phyloP scores from a whole-genome alignment of 345 rosid genomes.

The Murraya koenigii region DNA sequence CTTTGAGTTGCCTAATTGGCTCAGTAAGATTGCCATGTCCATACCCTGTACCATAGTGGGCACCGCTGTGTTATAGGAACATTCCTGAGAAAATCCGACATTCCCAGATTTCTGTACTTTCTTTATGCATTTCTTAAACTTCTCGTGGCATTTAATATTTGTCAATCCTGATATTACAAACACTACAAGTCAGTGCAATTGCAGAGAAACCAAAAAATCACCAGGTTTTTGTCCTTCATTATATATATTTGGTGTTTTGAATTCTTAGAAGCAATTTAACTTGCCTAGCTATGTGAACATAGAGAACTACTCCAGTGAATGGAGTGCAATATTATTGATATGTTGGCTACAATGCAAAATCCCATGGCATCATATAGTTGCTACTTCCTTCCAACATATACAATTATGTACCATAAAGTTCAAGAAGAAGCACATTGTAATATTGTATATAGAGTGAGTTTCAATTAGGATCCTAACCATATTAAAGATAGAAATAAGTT shows the following conservation, averaged over 20 bases:
- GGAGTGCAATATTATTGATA: background rate
- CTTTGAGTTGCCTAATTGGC: slow-evolving; percentile 56
- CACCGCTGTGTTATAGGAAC: slow-evolving; percentile 64
- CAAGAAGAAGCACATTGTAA: background rate
- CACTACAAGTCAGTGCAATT: background rate
- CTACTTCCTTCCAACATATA: background rate
- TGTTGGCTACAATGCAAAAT: background rate
- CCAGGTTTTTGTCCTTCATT: background rate
- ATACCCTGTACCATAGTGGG: slow-evolving; percentile 84
- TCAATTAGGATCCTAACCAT: no score
- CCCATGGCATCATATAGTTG: background rate
- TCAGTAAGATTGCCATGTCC: slow-evolving; percentile 74
- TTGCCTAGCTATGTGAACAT: background rate
- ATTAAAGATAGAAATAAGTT: no score
- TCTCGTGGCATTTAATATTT: slow-evolving; percentile 62
- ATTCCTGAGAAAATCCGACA: slow-evolving; percentile 59
- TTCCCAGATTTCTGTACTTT: slow-evolving; percentile 55
- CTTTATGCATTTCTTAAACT: slow-evolving; percentile 70
- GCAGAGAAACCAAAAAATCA: background rate
- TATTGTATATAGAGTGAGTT: no score
- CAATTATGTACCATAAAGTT: no score
- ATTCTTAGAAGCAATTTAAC: background rate
- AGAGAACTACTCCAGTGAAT: background rate
- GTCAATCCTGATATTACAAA: slow-evolving; percentile 45
- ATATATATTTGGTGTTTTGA: background rate